Base-by-base conservation (phyloP, 2,329 filamentous ascomycete genomes). In the Rutstroemia sp. region DNA sequence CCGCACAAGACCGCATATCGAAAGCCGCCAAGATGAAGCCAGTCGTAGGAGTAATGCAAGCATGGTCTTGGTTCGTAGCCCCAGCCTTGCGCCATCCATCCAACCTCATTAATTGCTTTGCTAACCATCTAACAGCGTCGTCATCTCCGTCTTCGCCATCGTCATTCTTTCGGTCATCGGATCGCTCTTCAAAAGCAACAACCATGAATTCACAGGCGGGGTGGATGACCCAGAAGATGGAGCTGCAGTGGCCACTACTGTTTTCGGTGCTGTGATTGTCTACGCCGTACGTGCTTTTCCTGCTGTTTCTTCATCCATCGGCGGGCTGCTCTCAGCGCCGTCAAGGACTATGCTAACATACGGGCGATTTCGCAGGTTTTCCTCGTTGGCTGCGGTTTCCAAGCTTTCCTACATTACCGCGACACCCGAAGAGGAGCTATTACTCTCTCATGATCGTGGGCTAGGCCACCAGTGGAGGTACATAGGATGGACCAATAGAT, bases 311-410 rank as follows among this genome's bases (percentile, higher is more conserved):
- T 34, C 10, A 10, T 34, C 9, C 30, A 34, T 34, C 30, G 30
- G 30, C 27, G 30, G 30, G 30, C 30, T 12, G 30, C 30, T 14
- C 30, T 34, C 30, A 34, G 9, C 30, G 30, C 30, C 4, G 4
- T 34, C 10, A 34, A 34, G 30, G 30, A 9, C 30, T 12, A 30
- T 48, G 40, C 58, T 54, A 25, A 39, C 49, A 12, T 46, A 17
- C 38, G 21, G 47, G 4, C n/a, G 25, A 9, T 21, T 8, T 21
- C 2, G 19, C 63, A 95, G 92, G 84, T 80, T 17, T 97, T 97
- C 78, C 81, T 96, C 56, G 79, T 95, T 51, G 96, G 95, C 75
- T 97, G 92, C 73, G 88, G 87, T 57, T 82, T 92, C 64, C 92
- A 97, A 72, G 92, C 91, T 61, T 82, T 88, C 68, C 80, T 96